Conservation (phyloP, 2,329 filamentous ascomycete genomes). For the Microsporum audouinii region DNA sequence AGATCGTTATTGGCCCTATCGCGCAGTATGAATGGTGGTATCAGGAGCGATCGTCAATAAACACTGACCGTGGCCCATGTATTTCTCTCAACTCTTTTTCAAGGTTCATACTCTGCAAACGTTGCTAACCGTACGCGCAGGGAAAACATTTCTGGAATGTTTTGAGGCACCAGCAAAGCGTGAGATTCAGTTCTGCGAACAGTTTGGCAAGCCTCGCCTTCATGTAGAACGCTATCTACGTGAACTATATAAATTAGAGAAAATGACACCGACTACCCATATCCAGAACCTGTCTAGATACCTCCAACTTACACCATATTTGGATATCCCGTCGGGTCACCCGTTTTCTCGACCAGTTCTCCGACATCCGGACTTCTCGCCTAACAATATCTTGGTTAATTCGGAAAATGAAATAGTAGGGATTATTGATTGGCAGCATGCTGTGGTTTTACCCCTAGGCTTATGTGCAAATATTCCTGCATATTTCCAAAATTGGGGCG, state of each 20-base stretch:
- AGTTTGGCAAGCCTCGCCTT: slow-evolving; percentile 17
- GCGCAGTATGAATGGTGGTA: slow-evolving; percentile 23
- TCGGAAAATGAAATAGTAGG: slow-evolving; percentile 7
- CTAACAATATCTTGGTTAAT: slow-evolving; percentile 11
- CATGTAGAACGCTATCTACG: not conserved
- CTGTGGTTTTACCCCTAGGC: slow-evolving; percentile 7
- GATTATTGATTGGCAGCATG: slow-evolving; percentile 15
- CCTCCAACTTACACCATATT: slow-evolving; percentile 15
- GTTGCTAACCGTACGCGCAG: not conserved
- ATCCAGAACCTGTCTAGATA: slow-evolving; percentile 18
- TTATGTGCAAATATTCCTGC: slow-evolving; percentile 23
- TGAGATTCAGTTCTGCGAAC: slow-evolving; percentile 14
- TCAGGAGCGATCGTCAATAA: slow-evolving; percentile 14
- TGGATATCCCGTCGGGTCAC: slow-evolving; percentile 5
- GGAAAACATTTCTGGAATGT: slow-evolving; percentile 11
- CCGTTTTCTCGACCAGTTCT: slow-evolving; percentile 13
- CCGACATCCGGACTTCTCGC: slow-evolving; percentile 15
- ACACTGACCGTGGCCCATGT: slow-evolving; percentile 19
- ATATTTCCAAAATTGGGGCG: slow-evolving; percentile 28
- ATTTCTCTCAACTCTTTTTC: slow-evolving; percentile 2
- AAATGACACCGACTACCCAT: slow-evolving; percentile 13
- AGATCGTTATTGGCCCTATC: slow-evolving; percentile 12
- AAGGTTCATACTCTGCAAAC: not conserved
- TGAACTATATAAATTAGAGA: not conserved
- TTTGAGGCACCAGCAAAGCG: slow-evolving; percentile 14